Base-by-base conservation (phyloP, 1,284 basidiomycete genomes). In the Marasmius fiardii region DNA sequence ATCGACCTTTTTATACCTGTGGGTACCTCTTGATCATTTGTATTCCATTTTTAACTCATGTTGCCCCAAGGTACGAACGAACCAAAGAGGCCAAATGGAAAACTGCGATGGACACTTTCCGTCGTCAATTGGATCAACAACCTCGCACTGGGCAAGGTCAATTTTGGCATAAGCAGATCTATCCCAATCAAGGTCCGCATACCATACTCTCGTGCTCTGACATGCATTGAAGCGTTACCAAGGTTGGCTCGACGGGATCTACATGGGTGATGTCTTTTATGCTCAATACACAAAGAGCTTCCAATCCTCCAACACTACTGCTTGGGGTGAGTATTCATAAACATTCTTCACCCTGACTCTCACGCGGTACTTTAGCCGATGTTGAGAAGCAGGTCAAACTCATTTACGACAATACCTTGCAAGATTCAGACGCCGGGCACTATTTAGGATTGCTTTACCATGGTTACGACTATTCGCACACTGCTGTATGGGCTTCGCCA, bases 181-280 rank as follows among this genome's bases (percentile, higher is more conserved):
- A 77, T 60, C 67, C 66, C 12, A 74, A 78, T 57, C 71, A 78
- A 71, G 75, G 74, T 73, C 45, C 12, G 43, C 28, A 16, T 11
- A 16, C 20, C 23, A 11, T 12, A 3, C 26, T 14, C 18, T 5
- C 12, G 24, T 31, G 6, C 33, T 18, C 1, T 43, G 21, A 23
- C 10, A 43, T 45, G n/a, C 51, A 18, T 3, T 10, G 16, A 23
- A 44, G 35, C n/a, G 21, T 52, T 24, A 23, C 16, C n/a, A 44
- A 77, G 75, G 75, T 3, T 77, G 74, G 75, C 66, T 77, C n/a
- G 75, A 77, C 56, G 76, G 76, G 1, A 73, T 79, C 26, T 77
- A 77, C 62, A 78, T 78, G 76, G 75, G 75, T 31, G 74, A 77
- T 28, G 63, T 78, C 1, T 77, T 78, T 64, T 78, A 78, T 57